A percentile compares a stretch with the other conserved stretches of the same genome.
These are phyloP conservation scores for Marasmius oreades DNA, from an alignment of 1,284 basidiomycete genomes.

Conservation along the genomic window DNA sequence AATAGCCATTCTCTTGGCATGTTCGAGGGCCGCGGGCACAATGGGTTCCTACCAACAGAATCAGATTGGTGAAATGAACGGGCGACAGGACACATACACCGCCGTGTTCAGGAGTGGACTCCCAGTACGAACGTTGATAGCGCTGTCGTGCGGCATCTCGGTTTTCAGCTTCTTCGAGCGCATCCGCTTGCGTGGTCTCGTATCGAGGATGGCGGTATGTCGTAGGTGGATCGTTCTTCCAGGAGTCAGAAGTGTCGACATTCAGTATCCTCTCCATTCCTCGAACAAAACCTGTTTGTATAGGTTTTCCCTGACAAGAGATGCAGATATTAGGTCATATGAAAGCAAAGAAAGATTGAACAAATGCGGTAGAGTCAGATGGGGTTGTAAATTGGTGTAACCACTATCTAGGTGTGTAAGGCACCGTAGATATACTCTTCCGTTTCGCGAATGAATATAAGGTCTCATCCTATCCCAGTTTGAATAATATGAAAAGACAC, in stretches of 20 bases:
- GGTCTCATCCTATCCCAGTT: conserved; percentile 41
- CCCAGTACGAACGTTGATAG: conserved; percentile 73
- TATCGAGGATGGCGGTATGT: conserved; percentile 30
- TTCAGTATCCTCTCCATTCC: conserved; percentile 72
- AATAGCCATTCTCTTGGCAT: conserved; percentile 34
- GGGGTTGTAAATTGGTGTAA: conserved; percentile 61
- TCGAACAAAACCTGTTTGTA: conserved; percentile 65
- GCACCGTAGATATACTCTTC: conserved; percentile 47
- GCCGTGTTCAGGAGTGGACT: conserved; percentile 60
- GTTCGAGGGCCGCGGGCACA: conserved; percentile 48
- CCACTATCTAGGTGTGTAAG: conserved; percentile 55
- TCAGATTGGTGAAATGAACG: neutral
- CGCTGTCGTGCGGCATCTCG: conserved; percentile 57
- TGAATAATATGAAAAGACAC: conserved; percentile 26
- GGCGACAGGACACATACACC: conserved; percentile 40
- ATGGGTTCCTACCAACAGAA: conserved; percentile 47
- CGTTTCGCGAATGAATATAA: conserved; percentile 63
- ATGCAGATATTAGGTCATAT: conserved; percentile 4
- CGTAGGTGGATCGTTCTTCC: conserved; percentile 14
- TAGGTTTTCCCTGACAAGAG: conserved; percentile 41
- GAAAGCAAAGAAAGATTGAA: conserved; percentile 9
- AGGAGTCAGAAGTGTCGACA: conserved; percentile 23
- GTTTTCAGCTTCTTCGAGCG: conserved; percentile 52
- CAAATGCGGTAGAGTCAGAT: conserved; percentile 42
- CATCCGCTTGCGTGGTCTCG: conserved; percentile 56